A percentile compares a stretch with the other conserved stretches of the same genome.
These are phyloP conservation scores for Gastroboletus turbinatus DNA, from an alignment of 1,284 basidiomycete species.

Conservation along the genomic window DNA sequence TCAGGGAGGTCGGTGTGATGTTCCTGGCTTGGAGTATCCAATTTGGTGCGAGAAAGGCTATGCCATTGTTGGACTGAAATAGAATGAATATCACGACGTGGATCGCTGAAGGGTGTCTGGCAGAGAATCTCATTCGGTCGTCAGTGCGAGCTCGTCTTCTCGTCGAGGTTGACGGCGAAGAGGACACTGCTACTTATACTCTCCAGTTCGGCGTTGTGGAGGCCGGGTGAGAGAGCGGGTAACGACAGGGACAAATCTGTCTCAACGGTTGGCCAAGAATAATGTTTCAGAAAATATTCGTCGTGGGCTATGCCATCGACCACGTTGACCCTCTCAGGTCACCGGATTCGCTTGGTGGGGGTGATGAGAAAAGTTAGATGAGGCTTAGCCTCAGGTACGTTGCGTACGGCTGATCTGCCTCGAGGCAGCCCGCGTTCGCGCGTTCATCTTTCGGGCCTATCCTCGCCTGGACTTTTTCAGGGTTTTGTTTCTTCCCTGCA, in stretches of 20 bases:
- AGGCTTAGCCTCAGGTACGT: too few relatives aligned
- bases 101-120: not conserved
- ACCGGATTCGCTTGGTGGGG: too few relatives aligned
- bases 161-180: not conserved
- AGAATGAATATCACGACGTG: not conserved
- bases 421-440: constrained; percentile 17
- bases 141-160: not conserved
- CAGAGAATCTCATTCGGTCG: not conserved
- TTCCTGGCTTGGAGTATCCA: too few relatives aligned
- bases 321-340: too few relatives aligned
- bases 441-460: constrained; percentile 14
- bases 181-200: not conserved
- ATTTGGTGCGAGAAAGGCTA: too few relatives aligned
- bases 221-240: not conserved
- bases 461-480: not conserved
- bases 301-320: too few relatives aligned
- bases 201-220: not conserved
- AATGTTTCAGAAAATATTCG: too few relatives aligned
- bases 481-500: constrained; percentile 6
- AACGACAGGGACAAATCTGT: too few relatives aligned
- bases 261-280: too few relatives aligned
- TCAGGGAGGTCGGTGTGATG: too few relatives aligned
- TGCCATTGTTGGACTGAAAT: not conserved
- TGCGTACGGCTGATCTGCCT: constrained; percentile 13
- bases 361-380: too few relatives aligned